Evolutionary conservation across 352 stramenopile genomes (phyloP).

Genomic region (Pythium apleroticum): DNA sequence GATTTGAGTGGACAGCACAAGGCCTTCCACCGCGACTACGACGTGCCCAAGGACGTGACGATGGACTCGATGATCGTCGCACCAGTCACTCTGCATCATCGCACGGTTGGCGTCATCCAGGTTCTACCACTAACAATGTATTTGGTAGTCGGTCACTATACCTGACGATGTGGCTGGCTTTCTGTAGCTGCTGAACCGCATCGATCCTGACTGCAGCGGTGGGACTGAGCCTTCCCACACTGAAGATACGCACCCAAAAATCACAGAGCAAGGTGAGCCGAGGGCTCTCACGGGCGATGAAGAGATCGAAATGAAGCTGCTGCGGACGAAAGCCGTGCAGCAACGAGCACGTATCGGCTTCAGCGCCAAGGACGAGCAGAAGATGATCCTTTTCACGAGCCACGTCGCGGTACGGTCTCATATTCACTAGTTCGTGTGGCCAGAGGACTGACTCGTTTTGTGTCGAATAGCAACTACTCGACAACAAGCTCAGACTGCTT

Average conservation of each 20-base stretch:
- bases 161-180: background rate
- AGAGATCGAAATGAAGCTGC: constrained; percentile 41
- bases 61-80: constrained; percentile 62
- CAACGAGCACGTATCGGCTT: constrained; percentile 34
- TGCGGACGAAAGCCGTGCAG: constrained; percentile 33
- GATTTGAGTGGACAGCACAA: constrained; percentile 40
- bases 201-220: constrained; percentile 31
- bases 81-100: constrained; percentile 52
- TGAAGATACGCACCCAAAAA: background rate
- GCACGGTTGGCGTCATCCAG: constrained; percentile 58
- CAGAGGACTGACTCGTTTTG: background rate
- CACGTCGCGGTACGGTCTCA: constrained; percentile 34
- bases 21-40: constrained; percentile 58
- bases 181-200: constrained; percentile 48
- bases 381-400: constrained; percentile 61
- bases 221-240: background rate
- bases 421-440: background rate
- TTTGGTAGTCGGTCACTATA: background rate
- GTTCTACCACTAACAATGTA: constrained; percentile 8
- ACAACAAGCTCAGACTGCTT: constrained; percentile 47
- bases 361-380: constrained; percentile 62
- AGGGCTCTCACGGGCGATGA: constrained; percentile 19
- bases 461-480: constrained; percentile 40
- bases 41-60: constrained; percentile 46
- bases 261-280: background rate